Evolutionary conservation across 2,329 filamentous ascomycete genomes (phyloP).

Genomic region (Aspergillus fischeri): DNA sequence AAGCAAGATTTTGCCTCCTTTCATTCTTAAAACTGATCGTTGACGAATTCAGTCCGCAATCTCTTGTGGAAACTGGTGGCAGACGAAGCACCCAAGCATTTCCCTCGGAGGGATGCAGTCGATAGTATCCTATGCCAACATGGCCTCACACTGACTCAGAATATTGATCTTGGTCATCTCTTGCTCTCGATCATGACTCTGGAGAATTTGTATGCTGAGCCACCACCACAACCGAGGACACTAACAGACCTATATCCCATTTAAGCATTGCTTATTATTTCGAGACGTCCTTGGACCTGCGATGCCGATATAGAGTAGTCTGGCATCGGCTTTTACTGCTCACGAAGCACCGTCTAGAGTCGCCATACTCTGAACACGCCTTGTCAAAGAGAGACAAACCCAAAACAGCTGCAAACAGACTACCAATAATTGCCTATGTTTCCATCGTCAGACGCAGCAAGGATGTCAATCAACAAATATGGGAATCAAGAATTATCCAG

Average conservation of each 20-base stretch:
- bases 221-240: not conserved
- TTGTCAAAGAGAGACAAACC: not conserved
- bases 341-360: not conserved
- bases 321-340: not conserved
- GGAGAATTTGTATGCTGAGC: not conserved
- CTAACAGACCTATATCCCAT: not conserved
- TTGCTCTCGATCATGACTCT: not conserved
- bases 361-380: not conserved
- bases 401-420: not conserved
- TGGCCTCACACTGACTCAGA: not conserved
- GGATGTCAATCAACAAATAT: not conserved
- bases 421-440: not conserved
- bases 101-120: too few species aligned
- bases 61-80: not conserved
- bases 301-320: not conserved
- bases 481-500: not conserved
- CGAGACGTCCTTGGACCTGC: not conserved
- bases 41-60: not conserved
- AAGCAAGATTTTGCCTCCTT: not conserved
- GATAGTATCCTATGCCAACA: not conserved
- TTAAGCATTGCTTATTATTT: not conserved
- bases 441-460: not conserved
- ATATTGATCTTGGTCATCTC: not conserved
- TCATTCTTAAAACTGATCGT: not conserved
- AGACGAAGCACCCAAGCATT: not conserved